Percentiles rank a stretch among this genome's conserved stretches.
Conservation (phyloP, 139 green algal species). For the Tetradesmus lagerheimii region DNA sequence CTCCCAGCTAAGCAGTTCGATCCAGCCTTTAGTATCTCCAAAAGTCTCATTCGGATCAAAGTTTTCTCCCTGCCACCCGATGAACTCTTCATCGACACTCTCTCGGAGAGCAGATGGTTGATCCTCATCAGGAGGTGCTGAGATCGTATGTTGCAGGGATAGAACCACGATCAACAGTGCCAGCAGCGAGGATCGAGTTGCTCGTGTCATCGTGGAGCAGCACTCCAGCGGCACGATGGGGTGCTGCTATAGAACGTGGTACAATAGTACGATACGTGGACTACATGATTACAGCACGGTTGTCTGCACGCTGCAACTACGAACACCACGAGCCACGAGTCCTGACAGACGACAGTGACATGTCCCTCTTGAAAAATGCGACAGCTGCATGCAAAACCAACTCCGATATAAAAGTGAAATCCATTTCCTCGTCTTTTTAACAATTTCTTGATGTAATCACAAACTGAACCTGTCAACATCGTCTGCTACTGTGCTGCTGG, state of each 20-base stretch:
- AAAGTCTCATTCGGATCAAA: constrained; percentile 1
- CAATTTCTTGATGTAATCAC: too few relatives aligned
- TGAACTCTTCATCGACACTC: constrained; percentile 33
- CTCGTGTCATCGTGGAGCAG: background rate
- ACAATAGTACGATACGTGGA: background rate
- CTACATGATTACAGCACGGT: background rate
- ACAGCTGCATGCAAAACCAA: too few relatives aligned
- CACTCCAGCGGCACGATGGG: background rate
- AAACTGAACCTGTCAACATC: background rate
- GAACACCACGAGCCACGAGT: background rate
- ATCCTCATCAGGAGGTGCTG: background rate
- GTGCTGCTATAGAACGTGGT: background rate
- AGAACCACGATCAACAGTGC: background rate
- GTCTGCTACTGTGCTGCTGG: background rate
- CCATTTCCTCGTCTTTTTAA: too few relatives aligned
- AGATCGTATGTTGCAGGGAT: background rate
- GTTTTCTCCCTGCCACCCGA: constrained; percentile 40
- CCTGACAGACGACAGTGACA: too few relatives aligned
- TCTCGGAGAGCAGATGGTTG: background rate
- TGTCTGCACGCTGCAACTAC: background rate
- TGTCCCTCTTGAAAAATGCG: too few relatives aligned
- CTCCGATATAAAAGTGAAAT: too few relatives aligned
- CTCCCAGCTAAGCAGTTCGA: constrained; percentile 36
- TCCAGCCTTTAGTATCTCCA: background rate
- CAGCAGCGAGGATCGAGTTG: background rate